Evolutionary conservation across 768 basidiomycete species (phyloP).

Genomic region (Phanerochaete carnosa): DNA sequence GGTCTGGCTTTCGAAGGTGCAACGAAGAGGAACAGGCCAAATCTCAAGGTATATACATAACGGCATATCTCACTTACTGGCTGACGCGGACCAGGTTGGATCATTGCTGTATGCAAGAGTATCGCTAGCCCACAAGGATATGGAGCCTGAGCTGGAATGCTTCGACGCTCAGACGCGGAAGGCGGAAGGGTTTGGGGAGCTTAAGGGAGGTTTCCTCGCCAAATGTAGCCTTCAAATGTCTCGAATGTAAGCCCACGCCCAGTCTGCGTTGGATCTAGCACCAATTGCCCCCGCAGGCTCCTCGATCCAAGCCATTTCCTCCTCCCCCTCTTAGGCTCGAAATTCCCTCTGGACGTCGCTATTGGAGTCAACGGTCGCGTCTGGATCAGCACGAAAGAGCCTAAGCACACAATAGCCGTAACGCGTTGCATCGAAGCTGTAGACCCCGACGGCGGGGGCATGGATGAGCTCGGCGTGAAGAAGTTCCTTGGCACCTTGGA

Average conservation of each 20-base stretch:
- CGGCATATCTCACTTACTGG: background rate
- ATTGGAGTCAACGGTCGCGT: slow-evolving; percentile 91
- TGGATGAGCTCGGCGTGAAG: slow-evolving; percentile 52
- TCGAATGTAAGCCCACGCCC: slow-evolving; percentile 61
- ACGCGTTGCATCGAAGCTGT: slow-evolving; percentile 78
- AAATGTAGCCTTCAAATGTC: slow-evolving; percentile 82
- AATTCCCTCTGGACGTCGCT: slow-evolving; percentile 84
- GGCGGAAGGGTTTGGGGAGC: slow-evolving; percentile 88
- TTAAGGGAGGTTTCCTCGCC: slow-evolving; percentile 85
- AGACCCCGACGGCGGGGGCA: slow-evolving; percentile 69
- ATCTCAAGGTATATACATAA: slow-evolving; percentile 65
- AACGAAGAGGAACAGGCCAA: slow-evolving; percentile 90
- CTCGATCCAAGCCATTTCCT: slow-evolving; percentile 81
- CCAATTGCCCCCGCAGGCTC: slow-evolving; percentile 43
- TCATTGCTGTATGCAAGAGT: slow-evolving; percentile 89
- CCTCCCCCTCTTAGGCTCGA: slow-evolving; percentile 72
- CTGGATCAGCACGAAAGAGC: slow-evolving; percentile 80
- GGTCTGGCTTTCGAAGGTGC: slow-evolving; percentile 95
- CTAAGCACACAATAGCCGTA: slow-evolving; percentile 70
- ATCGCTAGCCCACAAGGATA: slow-evolving; percentile 91
- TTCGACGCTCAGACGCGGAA: slow-evolving; percentile 93
- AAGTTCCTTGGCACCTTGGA: slow-evolving; percentile 48
- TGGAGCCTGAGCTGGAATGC: slow-evolving; percentile 98
- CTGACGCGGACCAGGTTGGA: slow-evolving; percentile 61
- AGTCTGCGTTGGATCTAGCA: background rate